phyloP scores from a whole-genome alignment of 2,329 filamentous ascomycete genomes.

The Akanthomyces lecanii region DNA sequence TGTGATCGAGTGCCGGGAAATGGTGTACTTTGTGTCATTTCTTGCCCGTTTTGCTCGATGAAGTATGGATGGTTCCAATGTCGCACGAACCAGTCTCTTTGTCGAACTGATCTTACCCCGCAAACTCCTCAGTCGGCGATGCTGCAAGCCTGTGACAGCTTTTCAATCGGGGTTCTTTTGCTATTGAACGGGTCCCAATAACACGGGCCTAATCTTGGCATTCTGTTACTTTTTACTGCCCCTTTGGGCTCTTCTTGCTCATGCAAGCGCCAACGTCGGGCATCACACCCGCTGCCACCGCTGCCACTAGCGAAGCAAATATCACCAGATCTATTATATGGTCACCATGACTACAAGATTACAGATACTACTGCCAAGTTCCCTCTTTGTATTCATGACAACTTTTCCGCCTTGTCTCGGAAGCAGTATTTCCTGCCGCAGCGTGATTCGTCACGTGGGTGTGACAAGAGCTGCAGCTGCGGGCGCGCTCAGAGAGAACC shows the following conservation, averaged over 20 bases:
- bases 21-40: too few species aligned
- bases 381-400: not conserved
- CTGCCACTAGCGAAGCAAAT: not conserved
- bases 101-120: too few species aligned
- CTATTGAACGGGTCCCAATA: too few species aligned
- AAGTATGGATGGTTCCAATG: too few species aligned
- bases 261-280: not conserved
- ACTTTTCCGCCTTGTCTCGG: not conserved
- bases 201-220: too few species aligned
- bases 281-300: not conserved
- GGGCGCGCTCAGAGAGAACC: not conserved
- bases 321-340: not conserved
- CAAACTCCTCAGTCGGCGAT: too few species aligned
- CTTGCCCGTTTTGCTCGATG: too few species aligned
- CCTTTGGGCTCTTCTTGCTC: not conserved
- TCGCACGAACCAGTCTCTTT: too few species aligned
- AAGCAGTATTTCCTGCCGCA: not conserved
- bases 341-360: not conserved
- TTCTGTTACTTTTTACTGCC: not conserved
- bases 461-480: conserved; percentile 7
- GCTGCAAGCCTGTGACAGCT: too few species aligned
- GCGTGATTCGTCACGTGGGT: conserved; percentile 1
- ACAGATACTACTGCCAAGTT: too few species aligned
- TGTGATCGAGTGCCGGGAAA: too few species aligned
- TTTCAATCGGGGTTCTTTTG: too few species aligned